Percentiles rank a stretch among this genome's conserved stretches.
phyloP scores from a whole-genome alignment of 371 early-diverging fungal species.

The Capillidium heterosporum region DNA sequence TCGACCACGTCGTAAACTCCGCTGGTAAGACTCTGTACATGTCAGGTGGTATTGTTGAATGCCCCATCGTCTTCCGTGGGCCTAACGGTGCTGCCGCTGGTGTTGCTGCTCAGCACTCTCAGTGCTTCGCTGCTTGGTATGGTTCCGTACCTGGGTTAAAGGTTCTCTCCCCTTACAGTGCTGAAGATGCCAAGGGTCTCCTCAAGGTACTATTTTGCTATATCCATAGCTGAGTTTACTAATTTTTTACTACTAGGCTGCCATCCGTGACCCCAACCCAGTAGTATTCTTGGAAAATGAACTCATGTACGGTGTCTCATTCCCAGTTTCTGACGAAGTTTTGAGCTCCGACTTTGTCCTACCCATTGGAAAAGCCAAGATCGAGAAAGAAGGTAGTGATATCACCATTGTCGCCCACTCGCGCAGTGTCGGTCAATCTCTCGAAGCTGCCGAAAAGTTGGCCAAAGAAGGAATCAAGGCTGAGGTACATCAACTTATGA shows the following conservation, averaged over 20 bases:
- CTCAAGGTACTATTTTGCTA: conserved; percentile 23
- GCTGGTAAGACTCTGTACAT: conserved; percentile 98
- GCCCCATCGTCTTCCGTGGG: conserved; percentile 98
- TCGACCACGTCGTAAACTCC: conserved; percentile 99
- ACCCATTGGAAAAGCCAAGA: conserved; percentile 93
- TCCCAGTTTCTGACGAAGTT: conserved; percentile 69
- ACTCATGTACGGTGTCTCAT: conserved; percentile 87
- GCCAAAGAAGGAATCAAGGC: conserved; percentile 71
- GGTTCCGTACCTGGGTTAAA: conserved; percentile 96
- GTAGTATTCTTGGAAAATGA: conserved; percentile 98
- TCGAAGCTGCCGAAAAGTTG: conserved; percentile 84
- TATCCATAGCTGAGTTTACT: neutral
- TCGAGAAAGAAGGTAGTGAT: conserved; percentile 79
- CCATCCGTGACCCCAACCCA: conserved; percentile 97
- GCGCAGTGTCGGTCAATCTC: conserved; percentile 65
- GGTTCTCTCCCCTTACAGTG: conserved; percentile 96
- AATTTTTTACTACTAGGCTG: conserved; percentile 35
- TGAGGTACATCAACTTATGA: conserved; percentile 18
- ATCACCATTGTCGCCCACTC: conserved; percentile 95
- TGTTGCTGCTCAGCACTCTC: conserved; percentile 99
- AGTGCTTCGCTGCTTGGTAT: conserved; percentile 97
- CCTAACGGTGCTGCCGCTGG: conserved; percentile 98
- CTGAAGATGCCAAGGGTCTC: conserved; percentile 96
- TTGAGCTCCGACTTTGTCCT: conserved; percentile 75
- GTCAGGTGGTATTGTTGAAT: conserved; percentile 81